A percentile compares a stretch with the other conserved stretches of the same genome.
These are phyloP conservation scores for Globisporangium paddicum DNA, from an alignment of 352 stramenopile species.

Conservation along the genomic window DNA sequence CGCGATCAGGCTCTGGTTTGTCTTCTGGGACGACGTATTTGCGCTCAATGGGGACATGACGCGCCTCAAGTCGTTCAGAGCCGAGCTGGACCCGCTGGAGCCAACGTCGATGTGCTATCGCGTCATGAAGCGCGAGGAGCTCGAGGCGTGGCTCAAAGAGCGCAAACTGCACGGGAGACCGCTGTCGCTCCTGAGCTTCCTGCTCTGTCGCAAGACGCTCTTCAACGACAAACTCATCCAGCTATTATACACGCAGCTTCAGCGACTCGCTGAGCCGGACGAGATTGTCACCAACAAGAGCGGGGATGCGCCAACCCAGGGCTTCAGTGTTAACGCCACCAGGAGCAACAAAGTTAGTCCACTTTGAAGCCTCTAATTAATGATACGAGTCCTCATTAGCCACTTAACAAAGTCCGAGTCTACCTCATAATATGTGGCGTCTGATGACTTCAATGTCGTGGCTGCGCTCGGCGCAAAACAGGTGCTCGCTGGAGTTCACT, in stretches of 20 bases:
- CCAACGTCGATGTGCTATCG: conserved; percentile 7
- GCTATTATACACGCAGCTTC: conserved; percentile 2
- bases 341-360: neutral
- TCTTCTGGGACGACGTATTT: conserved; percentile 16
- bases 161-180: neutral
- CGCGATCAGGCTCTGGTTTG: conserved; percentile 32
- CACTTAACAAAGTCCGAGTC: too few relatives aligned
- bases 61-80: neutral
- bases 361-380: too few relatives aligned
- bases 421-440: too few relatives aligned
- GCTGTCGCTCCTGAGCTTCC: neutral
- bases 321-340: neutral
- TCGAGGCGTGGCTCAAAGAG: conserved; percentile 6
- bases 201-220: neutral
- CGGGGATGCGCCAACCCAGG: neutral
- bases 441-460: too few relatives aligned
- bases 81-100: conserved; percentile 8
- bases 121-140: conserved; percentile 6
- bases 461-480: too few relatives aligned
- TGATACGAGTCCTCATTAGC: too few relatives aligned
- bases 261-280: neutral
- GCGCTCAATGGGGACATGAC: conserved; percentile 12
- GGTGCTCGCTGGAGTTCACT: too few relatives aligned
- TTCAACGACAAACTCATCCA: conserved; percentile 10
- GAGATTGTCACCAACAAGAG: neutral